Evolutionary conservation across 768 basidiomycete species (phyloP).

Genomic region (Candolleomyces eurysporus): DNA sequence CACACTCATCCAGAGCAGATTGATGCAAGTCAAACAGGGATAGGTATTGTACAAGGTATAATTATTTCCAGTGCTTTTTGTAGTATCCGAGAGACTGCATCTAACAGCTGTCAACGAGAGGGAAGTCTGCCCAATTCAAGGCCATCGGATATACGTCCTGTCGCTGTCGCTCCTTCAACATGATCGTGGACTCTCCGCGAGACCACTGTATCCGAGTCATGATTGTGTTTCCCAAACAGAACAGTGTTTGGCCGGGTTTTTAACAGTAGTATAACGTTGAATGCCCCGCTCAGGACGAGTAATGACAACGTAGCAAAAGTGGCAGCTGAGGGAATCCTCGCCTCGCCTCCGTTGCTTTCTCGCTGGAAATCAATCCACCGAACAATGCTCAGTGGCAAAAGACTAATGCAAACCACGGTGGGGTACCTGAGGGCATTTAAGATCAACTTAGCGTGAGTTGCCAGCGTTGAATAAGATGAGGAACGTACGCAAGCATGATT

Average conservation of each 20-base stretch:
- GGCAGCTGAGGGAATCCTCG: constrained; percentile 22
- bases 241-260: constrained; percentile 31
- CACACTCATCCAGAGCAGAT: too few relatives aligned
- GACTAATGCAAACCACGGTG: constrained; percentile 30
- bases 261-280: constrained; percentile 39
- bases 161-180: background rate
- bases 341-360: constrained; percentile 9
- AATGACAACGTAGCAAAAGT: constrained; percentile 29
- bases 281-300: constrained; percentile 36
- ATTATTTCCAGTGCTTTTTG: too few relatives aligned
- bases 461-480: background rate
- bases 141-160: background rate
- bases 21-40: too few relatives aligned
- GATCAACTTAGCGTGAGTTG: background rate
- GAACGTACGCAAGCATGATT: background rate
- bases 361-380: constrained; percentile 36
- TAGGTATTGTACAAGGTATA: too few relatives aligned
- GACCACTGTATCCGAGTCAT: background rate
- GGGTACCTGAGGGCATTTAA: constrained; percentile 31
- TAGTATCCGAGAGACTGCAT: too few relatives aligned
- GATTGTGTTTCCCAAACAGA: constrained; percentile 22
- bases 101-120: background rate
- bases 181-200: background rate
- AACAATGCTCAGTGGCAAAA: constrained; percentile 38
- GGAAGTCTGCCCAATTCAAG: background rate